These are phyloP conservation scores for Eucalyptus coolabah DNA, from an alignment of 345 rosid genomes.

Conservation along the genomic window DNA sequence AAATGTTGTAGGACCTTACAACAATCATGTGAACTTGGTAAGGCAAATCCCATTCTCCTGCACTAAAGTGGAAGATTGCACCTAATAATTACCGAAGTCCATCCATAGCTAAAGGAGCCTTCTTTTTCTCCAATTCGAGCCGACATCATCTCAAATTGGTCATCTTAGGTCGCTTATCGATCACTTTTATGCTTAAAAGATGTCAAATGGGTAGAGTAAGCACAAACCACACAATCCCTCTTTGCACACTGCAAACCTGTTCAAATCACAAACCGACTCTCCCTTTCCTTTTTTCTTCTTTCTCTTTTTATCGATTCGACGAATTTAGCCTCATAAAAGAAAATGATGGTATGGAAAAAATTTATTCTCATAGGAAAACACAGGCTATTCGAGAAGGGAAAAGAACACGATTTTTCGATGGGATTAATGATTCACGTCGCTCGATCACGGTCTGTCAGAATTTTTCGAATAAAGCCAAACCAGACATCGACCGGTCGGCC, in stretches of 20 bases:
- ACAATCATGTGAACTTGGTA: rapidly evolving
- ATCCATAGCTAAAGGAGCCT: no score
- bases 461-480: not conserved
- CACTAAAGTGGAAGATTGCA: not conserved
- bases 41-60: not conserved
- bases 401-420: not conserved
- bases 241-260: not conserved
- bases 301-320: not conserved
- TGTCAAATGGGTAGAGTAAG: not conserved
- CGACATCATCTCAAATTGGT: not conserved
- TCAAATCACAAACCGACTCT: not conserved
- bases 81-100: not conserved
- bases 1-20: rapidly evolving
- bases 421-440: not conserved
- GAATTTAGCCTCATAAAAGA: not conserved
- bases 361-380: not conserved
- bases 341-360: not conserved
- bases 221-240: not conserved
- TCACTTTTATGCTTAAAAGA: not conserved
- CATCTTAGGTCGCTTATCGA: not conserved
- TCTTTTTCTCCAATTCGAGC: not conserved
- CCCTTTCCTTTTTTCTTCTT: not conserved
- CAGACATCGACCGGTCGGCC: not conserved
- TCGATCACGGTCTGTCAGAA: not conserved
- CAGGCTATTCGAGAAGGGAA: not conserved